A percentile compares a stretch with the other conserved stretches of the same genome.
phyloP scores from a whole-genome alignment of 768 basidiomycete species.

The Cystobasidium tubakii region DNA sequence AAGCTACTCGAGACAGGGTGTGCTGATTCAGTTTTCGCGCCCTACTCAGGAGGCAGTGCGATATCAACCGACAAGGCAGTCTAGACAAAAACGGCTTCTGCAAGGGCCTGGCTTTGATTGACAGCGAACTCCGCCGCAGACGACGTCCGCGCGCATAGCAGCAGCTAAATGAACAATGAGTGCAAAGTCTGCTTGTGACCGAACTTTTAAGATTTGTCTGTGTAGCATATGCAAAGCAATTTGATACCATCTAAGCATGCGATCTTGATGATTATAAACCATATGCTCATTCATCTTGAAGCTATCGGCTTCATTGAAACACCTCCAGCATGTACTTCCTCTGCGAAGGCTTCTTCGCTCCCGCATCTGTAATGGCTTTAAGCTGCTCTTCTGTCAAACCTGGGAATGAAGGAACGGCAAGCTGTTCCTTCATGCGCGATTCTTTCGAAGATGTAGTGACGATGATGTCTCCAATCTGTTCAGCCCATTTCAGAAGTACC shows the following conservation, averaged over 20 bases:
- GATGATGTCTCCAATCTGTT: constrained; percentile 36
- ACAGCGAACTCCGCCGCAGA: constrained; percentile 2
- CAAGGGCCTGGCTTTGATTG: constrained; percentile 18
- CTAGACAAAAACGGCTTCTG: constrained; percentile 16
- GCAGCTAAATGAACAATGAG: not conserved
- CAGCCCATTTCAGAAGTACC: constrained; percentile 38
- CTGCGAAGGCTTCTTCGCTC: not conserved
- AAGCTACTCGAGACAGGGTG: not conserved
- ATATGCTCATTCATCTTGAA: too few relatives aligned
- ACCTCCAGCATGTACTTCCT: constrained; percentile 30
- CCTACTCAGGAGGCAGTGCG: constrained; percentile 2
- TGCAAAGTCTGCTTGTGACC: too few relatives aligned
- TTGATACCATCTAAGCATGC: not conserved
- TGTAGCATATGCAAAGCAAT: not conserved
- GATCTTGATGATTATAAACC: too few relatives aligned
- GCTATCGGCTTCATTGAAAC: not conserved
- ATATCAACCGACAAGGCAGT: constrained; percentile 3
- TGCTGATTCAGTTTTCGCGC: not conserved
- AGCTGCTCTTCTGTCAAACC: constrained; percentile 28
- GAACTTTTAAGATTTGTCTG: too few relatives aligned
- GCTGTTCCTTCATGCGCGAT: constrained; percentile 37
- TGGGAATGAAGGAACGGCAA: constrained; percentile 6
- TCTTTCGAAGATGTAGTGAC: constrained; percentile 38
- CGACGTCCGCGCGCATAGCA: not conserved
- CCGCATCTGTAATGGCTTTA: constrained; percentile 23